Conservation (phyloP, 208 protist species). For the Acanthamoeba quina region DNA sequence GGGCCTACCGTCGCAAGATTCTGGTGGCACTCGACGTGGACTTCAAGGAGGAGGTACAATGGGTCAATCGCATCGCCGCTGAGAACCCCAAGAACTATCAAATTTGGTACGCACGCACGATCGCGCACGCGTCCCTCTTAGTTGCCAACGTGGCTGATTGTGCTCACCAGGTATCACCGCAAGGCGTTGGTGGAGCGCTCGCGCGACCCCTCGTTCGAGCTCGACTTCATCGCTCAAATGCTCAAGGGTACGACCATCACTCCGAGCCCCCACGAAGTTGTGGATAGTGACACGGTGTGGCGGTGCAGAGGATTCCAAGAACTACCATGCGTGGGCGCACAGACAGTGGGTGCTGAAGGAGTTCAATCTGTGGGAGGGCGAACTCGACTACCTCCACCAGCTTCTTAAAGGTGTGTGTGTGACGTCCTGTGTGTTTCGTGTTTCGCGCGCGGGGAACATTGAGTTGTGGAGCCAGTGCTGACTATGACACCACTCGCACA, state of each 20-base stretch:
- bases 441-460: background rate
- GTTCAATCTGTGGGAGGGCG: slow-evolving; percentile 81
- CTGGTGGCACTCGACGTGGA: slow-evolving; percentile 82
- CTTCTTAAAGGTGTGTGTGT: slow-evolving; percentile 78
- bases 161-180: slow-evolving; percentile 86
- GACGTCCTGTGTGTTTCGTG: too few species aligned
- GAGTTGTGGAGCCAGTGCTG: background rate
- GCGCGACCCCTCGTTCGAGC: slow-evolving; percentile 83
- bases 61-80: slow-evolving; percentile 73
- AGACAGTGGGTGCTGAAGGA: slow-evolving; percentile 87
- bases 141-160: background rate
- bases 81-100: slow-evolving; percentile 93
- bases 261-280: background rate
- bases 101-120: slow-evolving; percentile 80
- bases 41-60: slow-evolving; percentile 86
- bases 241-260: slow-evolving; percentile 70
- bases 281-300: background rate
- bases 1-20: slow-evolving; percentile 87
- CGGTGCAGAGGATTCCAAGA: slow-evolving; percentile 91
- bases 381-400: slow-evolving; percentile 84
- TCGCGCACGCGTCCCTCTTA: background rate
- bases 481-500: background rate
- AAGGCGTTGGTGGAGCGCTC: slow-evolving; percentile 83
- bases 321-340: slow-evolving; percentile 95
- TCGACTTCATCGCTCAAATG: slow-evolving; percentile 83